Evolutionary conservation across 2,329 filamentous ascomycete genomes (phyloP).

Genomic region (Exophiala alcalophila): DNA sequence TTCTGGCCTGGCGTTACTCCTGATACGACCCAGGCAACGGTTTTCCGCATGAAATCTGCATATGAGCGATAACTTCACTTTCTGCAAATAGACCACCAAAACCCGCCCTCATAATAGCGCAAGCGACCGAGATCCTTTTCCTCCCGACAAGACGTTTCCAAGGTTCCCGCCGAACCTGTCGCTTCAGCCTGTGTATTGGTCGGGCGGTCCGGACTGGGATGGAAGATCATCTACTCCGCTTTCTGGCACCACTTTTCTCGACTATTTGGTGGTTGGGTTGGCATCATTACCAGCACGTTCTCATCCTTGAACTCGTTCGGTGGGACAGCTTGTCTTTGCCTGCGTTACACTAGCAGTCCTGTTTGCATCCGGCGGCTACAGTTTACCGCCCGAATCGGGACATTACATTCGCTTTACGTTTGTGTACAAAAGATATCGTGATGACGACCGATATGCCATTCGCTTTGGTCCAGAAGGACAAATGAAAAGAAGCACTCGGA

Average conservation of each 20-base stretch:
- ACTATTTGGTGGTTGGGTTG: too few relatives aligned
- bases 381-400: slow-evolving; percentile 21
- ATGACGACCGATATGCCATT: slow-evolving; percentile 28
- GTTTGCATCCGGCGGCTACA: slow-evolving; percentile 20
- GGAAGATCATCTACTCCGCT: too few relatives aligned
- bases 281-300: neutral
- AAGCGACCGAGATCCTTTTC: neutral
- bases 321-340: neutral
- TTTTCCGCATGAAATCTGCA: slow-evolving; percentile 20
- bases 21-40: slow-evolving; percentile 10
- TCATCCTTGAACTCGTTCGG: too few relatives aligned
- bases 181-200: neutral
- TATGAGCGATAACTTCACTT: slow-evolving; percentile 22
- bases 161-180: slow-evolving; percentile 4
- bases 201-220: neutral
- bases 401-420: slow-evolving; percentile 25
- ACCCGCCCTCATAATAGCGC: slow-evolving; percentile 2
- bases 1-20: slow-evolving; percentile 18
- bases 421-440: slow-evolving; percentile 26
- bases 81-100: slow-evolving; percentile 15
- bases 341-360: slow-evolving; percentile 5
- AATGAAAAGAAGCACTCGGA: slow-evolving; percentile 1
- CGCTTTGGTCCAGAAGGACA: slow-evolving; percentile 16
- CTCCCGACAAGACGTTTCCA: neutral
- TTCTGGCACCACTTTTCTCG: too few relatives aligned